Base-by-base conservation (phyloP, 140 eudicot genomes). In the Ambrosia hybrid region DNA sequence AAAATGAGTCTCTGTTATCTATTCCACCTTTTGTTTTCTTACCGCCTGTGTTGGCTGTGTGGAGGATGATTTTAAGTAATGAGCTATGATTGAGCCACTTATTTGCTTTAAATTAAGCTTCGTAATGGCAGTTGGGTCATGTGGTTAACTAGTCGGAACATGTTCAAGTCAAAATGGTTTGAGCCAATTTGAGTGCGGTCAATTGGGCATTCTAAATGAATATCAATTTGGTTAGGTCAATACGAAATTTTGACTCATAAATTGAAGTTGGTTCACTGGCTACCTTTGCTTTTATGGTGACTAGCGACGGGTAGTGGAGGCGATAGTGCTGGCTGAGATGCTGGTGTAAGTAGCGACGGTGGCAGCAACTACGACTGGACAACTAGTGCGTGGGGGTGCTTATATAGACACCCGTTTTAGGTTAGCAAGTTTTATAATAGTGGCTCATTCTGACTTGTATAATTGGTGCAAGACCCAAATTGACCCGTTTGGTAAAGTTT, bases 1-100 rank as follows among this genome's bases (percentile, higher is more conserved):
- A 67, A 79, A 79, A 71, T 74, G 76, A 14, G 68, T 12, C 0
- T 38, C 21, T 67, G n/a, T 45, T 64, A 71, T 76, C 51, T 37
- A 51, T 69, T 10, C 10, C 65, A 60, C 55, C 78, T 66, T 48
- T 57, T 6, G 9, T 79, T 79, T 79, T 10, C 3, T 26, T 14
- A 9, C 16, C 48, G 56, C 6, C 17, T 73, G 17, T 51, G 56
- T 14, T 51, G 57, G 66, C 37, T 62, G 46, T 21, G 26, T 21
- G 38, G 78, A 57, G 21, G 67, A 52, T 64, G 67, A 6, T 64
- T 38, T 60, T 15, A 64, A 64, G 69, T 64, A 64, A 64, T 64
- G 52, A 64, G 36, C 26, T 38, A n/a, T 62, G 26, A 37, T 39
- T 7, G 68, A 64, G 69, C 52, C 52, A 14, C 52, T 39, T 38